These are phyloP conservation scores for Ramalina intermedia DNA, from an alignment of 495 filamentous ascomycete species.

Conservation along the genomic window DNA sequence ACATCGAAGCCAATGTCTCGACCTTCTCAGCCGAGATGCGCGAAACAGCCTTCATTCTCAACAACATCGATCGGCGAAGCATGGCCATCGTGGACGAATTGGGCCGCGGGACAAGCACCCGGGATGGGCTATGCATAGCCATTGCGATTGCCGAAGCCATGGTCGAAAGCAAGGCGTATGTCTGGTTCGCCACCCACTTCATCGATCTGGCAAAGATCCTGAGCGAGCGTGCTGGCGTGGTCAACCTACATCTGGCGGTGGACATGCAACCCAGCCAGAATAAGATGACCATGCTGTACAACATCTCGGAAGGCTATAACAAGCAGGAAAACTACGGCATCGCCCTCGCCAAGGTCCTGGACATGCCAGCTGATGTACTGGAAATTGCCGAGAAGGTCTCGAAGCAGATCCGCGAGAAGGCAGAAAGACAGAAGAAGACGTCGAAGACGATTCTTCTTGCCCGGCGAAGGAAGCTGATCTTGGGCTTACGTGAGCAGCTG, in stretches of 20 bases:
- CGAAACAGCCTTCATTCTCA: constrained; percentile 83
- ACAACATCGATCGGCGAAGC: constrained; percentile 58
- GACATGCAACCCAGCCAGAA: constrained; percentile 36
- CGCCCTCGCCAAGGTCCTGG: constrained; percentile 58
- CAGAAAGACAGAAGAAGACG: constrained; percentile 38
- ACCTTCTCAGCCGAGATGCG: constrained; percentile 93
- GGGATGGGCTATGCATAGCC: constrained; percentile 82
- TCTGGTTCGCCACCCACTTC: constrained; percentile 95
- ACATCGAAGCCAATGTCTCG: constrained; percentile 79
- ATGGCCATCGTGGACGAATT: constrained; percentile 87
- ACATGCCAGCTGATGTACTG: constrained; percentile 53
- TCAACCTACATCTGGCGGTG: constrained; percentile 69
- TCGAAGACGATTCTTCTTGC: constrained; percentile 41
- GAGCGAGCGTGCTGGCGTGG: constrained; percentile 54
- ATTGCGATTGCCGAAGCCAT: constrained; percentile 76
- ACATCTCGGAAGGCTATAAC: constrained; percentile 53
- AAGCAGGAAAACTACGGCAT: constrained; percentile 64
- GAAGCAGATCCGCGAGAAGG: constrained; percentile 37
- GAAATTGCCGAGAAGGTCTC: constrained; percentile 53
- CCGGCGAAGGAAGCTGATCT: constrained; percentile 53
- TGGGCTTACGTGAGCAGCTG: constrained; percentile 64
- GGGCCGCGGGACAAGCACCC: constrained; percentile 77
- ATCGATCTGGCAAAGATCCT: constrained; percentile 66
- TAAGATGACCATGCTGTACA: constrained; percentile 77
- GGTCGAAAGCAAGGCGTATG: constrained; percentile 54